A percentile compares a stretch with the other conserved stretches of the same genome.
Conservation (phyloP, 441 rosid genomes). For the Viola pubescens region DNA sequence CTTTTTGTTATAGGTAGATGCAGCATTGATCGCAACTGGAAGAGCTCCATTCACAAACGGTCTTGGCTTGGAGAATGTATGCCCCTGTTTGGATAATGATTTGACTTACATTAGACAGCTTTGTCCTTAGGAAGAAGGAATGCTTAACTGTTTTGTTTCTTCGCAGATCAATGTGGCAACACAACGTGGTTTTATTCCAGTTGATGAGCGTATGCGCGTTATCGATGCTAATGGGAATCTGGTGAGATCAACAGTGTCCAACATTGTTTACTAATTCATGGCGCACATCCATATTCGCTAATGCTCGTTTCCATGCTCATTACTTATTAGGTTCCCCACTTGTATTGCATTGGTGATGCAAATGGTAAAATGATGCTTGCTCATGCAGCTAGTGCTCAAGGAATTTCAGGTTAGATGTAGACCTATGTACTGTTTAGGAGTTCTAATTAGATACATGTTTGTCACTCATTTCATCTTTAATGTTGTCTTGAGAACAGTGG, state of each 20-base stretch:
- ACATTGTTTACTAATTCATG: background rate
- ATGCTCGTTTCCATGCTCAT: conserved; percentile 4
- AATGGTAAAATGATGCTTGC: conserved; percentile 99
- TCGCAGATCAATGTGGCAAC: conserved; percentile 75
- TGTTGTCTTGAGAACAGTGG: conserved; percentile 42
- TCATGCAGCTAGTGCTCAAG: conserved; percentile 99
- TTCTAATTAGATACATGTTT: conserved; percentile 9
- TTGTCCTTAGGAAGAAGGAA: conserved; percentile 10
- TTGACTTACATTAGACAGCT: background rate
- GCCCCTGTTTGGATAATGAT: conserved; percentile 16
- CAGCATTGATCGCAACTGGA: conserved; percentile 96
- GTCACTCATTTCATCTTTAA: conserved; percentile 12
- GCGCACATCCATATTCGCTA: conserved; percentile 3
- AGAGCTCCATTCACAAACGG: conserved; percentile 93
- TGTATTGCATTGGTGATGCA: conserved; percentile 87
- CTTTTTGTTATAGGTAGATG: conserved; percentile 59
- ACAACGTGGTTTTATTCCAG: conserved; percentile 88
- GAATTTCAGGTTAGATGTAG: conserved; percentile 71
- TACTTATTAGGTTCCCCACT: conserved; percentile 54
- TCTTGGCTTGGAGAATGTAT: conserved; percentile 89
- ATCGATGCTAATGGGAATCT: conserved; percentile 70
- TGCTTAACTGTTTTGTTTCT: conserved; percentile 1
- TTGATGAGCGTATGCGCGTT: conserved; percentile 83
- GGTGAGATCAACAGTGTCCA: conserved; percentile 32
- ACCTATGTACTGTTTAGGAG: background rate